These are phyloP conservation scores for Capronia epimyces DNA, from an alignment of 2,329 filamentous ascomycete species.

Conservation along the genomic window DNA sequence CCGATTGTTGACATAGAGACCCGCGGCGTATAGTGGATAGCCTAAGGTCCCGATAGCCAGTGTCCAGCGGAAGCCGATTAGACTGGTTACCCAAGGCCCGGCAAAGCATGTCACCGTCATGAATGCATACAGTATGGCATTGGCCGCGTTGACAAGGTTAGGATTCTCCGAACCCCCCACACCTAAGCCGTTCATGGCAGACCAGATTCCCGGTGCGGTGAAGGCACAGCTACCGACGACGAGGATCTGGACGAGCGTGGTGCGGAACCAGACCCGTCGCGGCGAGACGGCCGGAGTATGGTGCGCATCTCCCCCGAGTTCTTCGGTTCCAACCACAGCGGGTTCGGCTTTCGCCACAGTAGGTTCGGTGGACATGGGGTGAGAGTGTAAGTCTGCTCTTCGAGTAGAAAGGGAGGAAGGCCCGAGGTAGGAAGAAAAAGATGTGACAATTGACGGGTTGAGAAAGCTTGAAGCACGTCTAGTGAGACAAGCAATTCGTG, in stretches of 20 bases:
- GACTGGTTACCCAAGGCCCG: constrained; percentile 57
- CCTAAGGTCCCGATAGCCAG: constrained; percentile 66
- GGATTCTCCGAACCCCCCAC: constrained; percentile 62
- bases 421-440: too few species aligned
- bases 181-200: constrained; percentile 53
- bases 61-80: constrained; percentile 64
- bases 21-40: constrained; percentile 65
- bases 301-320: too few species aligned
- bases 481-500: too few species aligned
- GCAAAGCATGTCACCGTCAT: constrained; percentile 68
- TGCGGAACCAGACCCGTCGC: constrained; percentile 69
- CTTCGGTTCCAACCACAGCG: too few species aligned
- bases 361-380: too few species aligned
- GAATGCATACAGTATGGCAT: constrained; percentile 64
- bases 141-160: constrained; percentile 61
- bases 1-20: constrained; percentile 65
- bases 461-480: too few species aligned
- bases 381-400: too few species aligned
- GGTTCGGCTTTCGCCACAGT: too few species aligned
- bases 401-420: too few species aligned
- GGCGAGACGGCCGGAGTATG: too few species aligned
- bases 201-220: constrained; percentile 45
- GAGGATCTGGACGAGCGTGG: constrained; percentile 65
- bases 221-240: constrained; percentile 59
- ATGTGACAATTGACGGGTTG: too few species aligned